Evolutionary conservation across 2,329 filamentous ascomycete species (phyloP).

Genomic region (Aureobasidium musti): DNA sequence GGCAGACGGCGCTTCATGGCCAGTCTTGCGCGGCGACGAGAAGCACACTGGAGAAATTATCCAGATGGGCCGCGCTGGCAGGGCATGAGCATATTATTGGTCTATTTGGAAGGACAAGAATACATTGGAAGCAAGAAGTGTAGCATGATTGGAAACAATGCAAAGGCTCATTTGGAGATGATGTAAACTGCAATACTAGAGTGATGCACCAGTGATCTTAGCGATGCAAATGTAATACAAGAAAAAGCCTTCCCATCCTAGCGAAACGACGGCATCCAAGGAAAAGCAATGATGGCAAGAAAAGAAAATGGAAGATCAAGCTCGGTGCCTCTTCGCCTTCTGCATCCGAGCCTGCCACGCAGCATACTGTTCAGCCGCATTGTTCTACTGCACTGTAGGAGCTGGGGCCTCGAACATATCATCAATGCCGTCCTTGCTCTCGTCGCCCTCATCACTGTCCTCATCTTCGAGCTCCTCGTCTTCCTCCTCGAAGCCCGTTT

Average conservation of each 20-base stretch:
- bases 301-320: neutral
- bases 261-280: neutral
- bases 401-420: conserved; percentile 45
- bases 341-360: neutral
- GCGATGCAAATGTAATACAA: conserved; percentile 1
- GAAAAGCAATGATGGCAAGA: neutral
- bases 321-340: neutral
- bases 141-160: neutral
- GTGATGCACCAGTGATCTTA: neutral
- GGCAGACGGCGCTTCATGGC: conserved; percentile 78
- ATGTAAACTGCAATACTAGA: neutral
- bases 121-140: neutral
- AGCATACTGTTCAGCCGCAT: neutral
- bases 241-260: neutral
- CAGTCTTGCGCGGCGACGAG: conserved; percentile 79
- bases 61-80: conserved; percentile 80
- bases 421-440: conserved; percentile 56
- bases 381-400: conserved; percentile 20
- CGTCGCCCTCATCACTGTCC: conserved; percentile 58
- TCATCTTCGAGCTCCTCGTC: conserved; percentile 62
- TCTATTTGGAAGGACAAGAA: neutral
- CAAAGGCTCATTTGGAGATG: neutral
- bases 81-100: conserved; percentile 36
- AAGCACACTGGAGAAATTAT: conserved; percentile 75
- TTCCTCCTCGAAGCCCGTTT: conserved; percentile 76